These are phyloP conservation scores for Ustilago cynodontis DNA, from an alignment of 1,284 basidiomycete genomes.

Conservation along the genomic window DNA sequence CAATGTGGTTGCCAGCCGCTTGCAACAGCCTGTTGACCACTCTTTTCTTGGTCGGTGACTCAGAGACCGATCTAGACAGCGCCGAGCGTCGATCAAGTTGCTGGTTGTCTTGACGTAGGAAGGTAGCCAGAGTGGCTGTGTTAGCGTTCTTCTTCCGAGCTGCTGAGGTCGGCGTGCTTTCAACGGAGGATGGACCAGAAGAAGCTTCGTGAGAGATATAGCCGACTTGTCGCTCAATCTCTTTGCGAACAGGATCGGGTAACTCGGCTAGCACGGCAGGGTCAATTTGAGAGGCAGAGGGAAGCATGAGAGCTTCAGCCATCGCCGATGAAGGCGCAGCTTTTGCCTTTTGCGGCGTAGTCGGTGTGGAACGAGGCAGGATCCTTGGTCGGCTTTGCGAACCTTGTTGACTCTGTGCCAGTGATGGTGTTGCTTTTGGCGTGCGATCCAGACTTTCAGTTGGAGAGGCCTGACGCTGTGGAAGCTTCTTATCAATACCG, in stretches of 20 bases:
- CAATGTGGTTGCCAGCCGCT: conserved; percentile 10
- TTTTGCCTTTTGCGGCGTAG: conserved; percentile 46
- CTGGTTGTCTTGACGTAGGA: conserved; percentile 14
- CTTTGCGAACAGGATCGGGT: conserved; percentile 56
- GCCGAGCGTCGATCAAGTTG: conserved; percentile 6
- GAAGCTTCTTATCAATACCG: not conserved
- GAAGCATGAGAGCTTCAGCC: conserved; percentile 47
- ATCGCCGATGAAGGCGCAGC: conserved; percentile 26
- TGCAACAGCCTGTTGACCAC: conserved; percentile 28
- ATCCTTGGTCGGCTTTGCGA: conserved; percentile 28
- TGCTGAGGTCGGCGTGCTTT: conserved; percentile 33
- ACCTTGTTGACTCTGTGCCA: not conserved
- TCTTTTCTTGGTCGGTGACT: conserved; percentile 44
- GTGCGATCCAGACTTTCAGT: not conserved
- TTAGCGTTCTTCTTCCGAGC: conserved; percentile 23
- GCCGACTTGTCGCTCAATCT: conserved; percentile 55
- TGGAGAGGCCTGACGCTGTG: not conserved
- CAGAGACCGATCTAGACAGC: conserved; percentile 35
- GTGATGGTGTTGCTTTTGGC: not conserved
- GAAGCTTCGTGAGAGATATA: conserved; percentile 18
- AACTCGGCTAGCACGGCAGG: conserved; percentile 61
- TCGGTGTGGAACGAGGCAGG: conserved; percentile 41
- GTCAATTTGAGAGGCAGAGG: conserved; percentile 65
- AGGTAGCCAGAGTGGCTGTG: conserved; percentile 19
- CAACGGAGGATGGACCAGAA: conserved; percentile 22